Percentiles rank a stretch among this genome's conserved stretches.
Evolutionary conservation across 1,284 basidiomycete genomes (phyloP).

Genomic region (Heterobasidion occidentale): DNA sequence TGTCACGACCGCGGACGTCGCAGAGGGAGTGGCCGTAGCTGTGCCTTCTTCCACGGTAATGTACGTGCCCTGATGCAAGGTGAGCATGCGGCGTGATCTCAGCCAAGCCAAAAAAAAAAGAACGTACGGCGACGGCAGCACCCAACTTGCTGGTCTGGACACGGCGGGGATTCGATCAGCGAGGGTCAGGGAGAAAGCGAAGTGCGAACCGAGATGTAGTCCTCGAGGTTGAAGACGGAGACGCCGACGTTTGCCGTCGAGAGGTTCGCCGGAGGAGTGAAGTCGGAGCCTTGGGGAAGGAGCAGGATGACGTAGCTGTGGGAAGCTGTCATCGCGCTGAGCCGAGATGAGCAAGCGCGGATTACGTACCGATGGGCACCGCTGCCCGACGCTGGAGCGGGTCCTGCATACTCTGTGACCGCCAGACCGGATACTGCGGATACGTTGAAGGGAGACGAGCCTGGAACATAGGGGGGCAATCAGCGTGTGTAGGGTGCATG

Average conservation of each 20-base stretch:
- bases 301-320: slow-evolving; percentile 61
- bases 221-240: slow-evolving; percentile 41
- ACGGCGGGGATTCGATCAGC: slow-evolving; percentile 1
- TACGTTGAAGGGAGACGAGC: slow-evolving; percentile 21
- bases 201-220: slow-evolving; percentile 38
- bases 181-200: slow-evolving; percentile 2
- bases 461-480: background rate
- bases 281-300: slow-evolving; percentile 53
- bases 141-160: slow-evolving; percentile 45
- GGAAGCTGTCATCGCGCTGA: slow-evolving; percentile 1
- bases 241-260: slow-evolving; percentile 40
- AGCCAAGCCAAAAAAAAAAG: slow-evolving; percentile 11
- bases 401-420: slow-evolving; percentile 68
- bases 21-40: slow-evolving; percentile 39
- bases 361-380: slow-evolving; percentile 58
- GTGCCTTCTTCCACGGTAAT: slow-evolving; percentile 68
- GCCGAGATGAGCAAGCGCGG: background rate
- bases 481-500: background rate
- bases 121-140: slow-evolving; percentile 46
- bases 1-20: slow-evolving; percentile 57
- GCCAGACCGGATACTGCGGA: slow-evolving; percentile 40
- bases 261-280: slow-evolving; percentile 55
- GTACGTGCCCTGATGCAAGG: slow-evolving; percentile 51
- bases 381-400: slow-evolving; percentile 57
- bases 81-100: slow-evolving; percentile 6